Conservation (phyloP, 176 grass and related monocot genomes). For the Zizania latifolia region DNA sequence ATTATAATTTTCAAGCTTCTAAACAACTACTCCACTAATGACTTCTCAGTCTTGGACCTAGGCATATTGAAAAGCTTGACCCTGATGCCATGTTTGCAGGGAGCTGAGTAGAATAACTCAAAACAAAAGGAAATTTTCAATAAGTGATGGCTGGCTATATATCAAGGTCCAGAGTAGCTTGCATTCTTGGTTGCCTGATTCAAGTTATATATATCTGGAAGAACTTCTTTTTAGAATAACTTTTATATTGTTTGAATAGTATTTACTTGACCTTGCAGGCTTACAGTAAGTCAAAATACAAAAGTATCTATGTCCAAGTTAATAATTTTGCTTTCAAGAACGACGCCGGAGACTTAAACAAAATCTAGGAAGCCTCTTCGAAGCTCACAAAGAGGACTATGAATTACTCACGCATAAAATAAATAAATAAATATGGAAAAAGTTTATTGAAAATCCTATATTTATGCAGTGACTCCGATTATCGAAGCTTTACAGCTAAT, state of each 20-base stretch:
- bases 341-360: no score
- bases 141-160: not conserved
- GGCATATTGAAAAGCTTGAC: not conserved
- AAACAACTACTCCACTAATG: not conserved
- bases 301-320: not conserved
- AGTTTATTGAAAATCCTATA: not conserved
- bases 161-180: not conserved
- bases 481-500: not conserved
- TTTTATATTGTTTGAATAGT: not conserved
- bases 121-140: not conserved
- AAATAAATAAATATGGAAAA: not conserved
- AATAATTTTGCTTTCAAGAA: not conserved
- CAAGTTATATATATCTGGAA: constrained; percentile 3
- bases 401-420: not conserved
- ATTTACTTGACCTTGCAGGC: not conserved
- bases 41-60: not conserved
- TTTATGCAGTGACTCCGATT: not conserved
- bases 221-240: not conserved
- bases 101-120: not conserved
- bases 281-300: no score
- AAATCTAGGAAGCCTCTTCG: not conserved
- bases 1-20: not conserved
- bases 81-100: not conserved
- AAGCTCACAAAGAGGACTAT: not conserved
- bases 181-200: not conserved